Evolutionary conservation across 345 rosid species (phyloP).

Genomic region (Lepidium didymum): DNA sequence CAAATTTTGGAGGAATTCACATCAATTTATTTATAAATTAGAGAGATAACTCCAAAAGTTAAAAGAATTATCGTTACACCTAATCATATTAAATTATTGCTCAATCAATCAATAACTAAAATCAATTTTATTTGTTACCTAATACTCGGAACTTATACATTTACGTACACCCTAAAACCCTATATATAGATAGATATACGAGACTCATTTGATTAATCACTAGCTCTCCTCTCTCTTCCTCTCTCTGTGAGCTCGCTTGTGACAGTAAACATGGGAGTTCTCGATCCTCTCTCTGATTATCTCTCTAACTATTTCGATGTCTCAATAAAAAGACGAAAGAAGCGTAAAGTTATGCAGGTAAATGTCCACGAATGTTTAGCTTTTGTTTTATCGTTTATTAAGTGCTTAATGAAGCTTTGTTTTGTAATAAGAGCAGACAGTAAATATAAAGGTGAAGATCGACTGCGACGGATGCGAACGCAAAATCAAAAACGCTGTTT

Average conservation of each 20-base stretch:
- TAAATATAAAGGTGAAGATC: slow-evolving; percentile 39
- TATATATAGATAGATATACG: slow-evolving; percentile 5
- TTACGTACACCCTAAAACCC: neutral
- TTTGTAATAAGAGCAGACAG: slow-evolving; percentile 23
- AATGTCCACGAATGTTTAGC: neutral
- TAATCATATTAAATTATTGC: neutral
- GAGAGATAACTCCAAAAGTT: neutral
- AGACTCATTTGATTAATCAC: neutral
- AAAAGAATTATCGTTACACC: slow-evolving; percentile 2
- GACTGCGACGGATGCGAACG: slow-evolving; percentile 53
- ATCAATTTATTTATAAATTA: neutral
- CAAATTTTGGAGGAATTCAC: neutral
- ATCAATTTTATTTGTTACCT: neutral
- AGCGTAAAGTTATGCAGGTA: slow-evolving; percentile 46
- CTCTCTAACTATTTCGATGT: slow-evolving; percentile 28
- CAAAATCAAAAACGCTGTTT: slow-evolving; percentile 40
- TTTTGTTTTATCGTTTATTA: neutral
- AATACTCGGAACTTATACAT: neutral
- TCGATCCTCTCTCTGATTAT: slow-evolving; percentile 28
- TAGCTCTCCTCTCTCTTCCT: neutral
- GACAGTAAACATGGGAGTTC: slow-evolving; percentile 33
- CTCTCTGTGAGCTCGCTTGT: neutral
- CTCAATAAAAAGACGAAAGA: slow-evolving; percentile 26
- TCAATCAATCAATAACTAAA: neutral
- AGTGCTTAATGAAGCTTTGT: neutral